Evolutionary conservation across 2,329 filamentous ascomycete species (phyloP).

Genomic region (Penicillium sp.): DNA sequence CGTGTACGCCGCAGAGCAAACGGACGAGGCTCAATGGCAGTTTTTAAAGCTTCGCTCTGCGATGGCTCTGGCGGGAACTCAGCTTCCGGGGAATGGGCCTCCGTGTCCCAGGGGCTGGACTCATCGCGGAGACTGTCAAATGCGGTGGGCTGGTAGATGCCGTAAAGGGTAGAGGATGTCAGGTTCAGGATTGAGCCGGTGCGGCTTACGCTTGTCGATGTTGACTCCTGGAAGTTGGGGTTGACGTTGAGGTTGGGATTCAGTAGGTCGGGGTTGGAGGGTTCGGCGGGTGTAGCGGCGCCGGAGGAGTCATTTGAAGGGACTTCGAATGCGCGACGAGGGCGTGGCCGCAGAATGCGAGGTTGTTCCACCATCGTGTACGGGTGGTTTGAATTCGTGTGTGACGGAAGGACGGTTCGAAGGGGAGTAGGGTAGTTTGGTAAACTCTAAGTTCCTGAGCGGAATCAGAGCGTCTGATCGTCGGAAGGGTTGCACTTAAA

Average conservation of each 20-base stretch:
- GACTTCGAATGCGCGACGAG: constrained; percentile 69
- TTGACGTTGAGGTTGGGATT: constrained; percentile 25
- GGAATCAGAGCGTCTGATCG: constrained; percentile 7
- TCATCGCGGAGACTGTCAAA: constrained; percentile 58
- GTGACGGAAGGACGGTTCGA: not conserved
- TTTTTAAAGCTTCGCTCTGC: constrained; percentile 38
- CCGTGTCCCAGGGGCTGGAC: constrained; percentile 74
- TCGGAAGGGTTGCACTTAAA: not conserved
- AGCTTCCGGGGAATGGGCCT: constrained; percentile 65
- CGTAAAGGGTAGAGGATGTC: constrained; percentile 82
- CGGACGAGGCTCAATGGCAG: constrained; percentile 26
- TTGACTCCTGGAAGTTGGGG: constrained; percentile 27
- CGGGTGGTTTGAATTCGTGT: constrained; percentile 1
- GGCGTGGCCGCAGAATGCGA: constrained; percentile 66
- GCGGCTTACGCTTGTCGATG: constrained; percentile 55
- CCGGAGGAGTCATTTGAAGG: constrained; percentile 46
- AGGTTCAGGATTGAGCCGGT: constrained; percentile 81
- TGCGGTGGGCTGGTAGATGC: constrained; percentile 77
- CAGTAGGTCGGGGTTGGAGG: constrained; percentile 35
- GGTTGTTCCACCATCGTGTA: constrained; percentile 43
- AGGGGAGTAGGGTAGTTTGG: not conserved
- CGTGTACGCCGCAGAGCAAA: constrained; percentile 34
- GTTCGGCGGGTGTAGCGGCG: constrained; percentile 42
- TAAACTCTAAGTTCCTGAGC: not conserved
- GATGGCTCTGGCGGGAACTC: constrained; percentile 35